Percentiles rank a stretch among this genome's conserved stretches.
phyloP scores from a whole-genome alignment of 148 eudicot genomes.

The Talinum fruticosum region DNA sequence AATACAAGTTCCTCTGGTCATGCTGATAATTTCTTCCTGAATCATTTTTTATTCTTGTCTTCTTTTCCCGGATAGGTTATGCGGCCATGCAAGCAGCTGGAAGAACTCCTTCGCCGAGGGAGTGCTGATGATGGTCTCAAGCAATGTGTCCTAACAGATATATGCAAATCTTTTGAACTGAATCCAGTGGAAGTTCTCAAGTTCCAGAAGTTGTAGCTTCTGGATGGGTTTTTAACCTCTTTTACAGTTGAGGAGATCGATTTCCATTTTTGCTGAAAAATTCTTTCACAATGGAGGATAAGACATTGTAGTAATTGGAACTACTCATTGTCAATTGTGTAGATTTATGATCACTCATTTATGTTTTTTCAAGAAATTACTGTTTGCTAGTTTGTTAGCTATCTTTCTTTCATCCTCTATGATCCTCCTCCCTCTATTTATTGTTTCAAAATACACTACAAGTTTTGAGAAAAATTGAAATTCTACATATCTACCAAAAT shows the following conservation, averaged over 20 bases:
- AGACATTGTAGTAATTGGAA: constrained; percentile 4
- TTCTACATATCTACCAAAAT: no score
- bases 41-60: neutral
- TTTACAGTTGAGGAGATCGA: neutral
- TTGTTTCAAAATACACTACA: no score
- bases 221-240: constrained; percentile 20
- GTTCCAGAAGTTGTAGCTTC: constrained; percentile 37
- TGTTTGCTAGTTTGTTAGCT: neutral
- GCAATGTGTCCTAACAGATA: constrained; percentile 41
- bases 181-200: constrained; percentile 63
- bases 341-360: neutral
- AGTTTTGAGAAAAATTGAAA: no score
- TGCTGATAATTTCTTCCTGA: neutral
- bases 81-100: constrained; percentile 71
- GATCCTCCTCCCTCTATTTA: no score
- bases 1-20: neutral
- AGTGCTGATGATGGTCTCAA: constrained; percentile 49
- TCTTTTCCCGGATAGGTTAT: constrained; percentile 40
- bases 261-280: constrained; percentile 11
- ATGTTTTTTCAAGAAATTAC: neutral
- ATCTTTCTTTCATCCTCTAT: neutral
- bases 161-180: constrained; percentile 65
- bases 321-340: constrained; percentile 4
- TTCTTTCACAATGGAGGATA: constrained; percentile 3
- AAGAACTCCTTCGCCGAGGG: constrained; percentile 43